Evolutionary conservation across 768 basidiomycete genomes (phyloP), one percentile per base, ranked within the genome.

Genomic region (Coprinopsis marcescibilis): DNA sequence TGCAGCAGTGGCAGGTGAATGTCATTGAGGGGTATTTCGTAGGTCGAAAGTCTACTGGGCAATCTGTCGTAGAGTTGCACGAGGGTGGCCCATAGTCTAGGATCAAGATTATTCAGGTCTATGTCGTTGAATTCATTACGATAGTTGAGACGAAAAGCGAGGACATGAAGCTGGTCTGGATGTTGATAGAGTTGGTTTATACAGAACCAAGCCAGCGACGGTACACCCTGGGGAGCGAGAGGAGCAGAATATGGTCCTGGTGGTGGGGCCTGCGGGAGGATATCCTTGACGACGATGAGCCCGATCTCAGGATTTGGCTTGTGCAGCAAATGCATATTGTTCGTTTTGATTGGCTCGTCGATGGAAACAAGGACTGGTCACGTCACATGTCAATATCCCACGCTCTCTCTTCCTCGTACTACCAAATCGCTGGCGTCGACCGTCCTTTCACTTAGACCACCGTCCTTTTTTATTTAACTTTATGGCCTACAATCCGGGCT

Each of bases 21-120:
- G 55, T 86, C 78, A 0, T 71, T 64, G 23, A 87, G 73, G 2
- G 80, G 73, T 13, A 84, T 58, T 15, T 60, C 51, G 58, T 75
- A 77, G 1, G 58, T 55, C 2, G 54, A 55, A 45, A 78, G 65
- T 37, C 26, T 46, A 0, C 60, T 26, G 0, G 87, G 84, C 5
- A 87, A 70, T 26, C 61, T 48, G 54, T 73, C 56, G 65, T 80
- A 80, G 24, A 85, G 55, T 55, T 86, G 87, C 3, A 75, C 66
- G 34, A 89, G 48, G 15, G 73, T 65, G 0, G 73, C 77, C 83
- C 85, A 88, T 12, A 83, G 62, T 10, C 71, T 65, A 1, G 85
- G 82, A 53, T 83, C 76, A 1, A 75, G 58, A 0, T 52, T 44
- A 24, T 57, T 38, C 39, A 62, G 15, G 54, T 57, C 55, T 36